phyloP scores from a whole-genome alignment of 140 eudicot species.

The Cichorium intybus region DNA sequence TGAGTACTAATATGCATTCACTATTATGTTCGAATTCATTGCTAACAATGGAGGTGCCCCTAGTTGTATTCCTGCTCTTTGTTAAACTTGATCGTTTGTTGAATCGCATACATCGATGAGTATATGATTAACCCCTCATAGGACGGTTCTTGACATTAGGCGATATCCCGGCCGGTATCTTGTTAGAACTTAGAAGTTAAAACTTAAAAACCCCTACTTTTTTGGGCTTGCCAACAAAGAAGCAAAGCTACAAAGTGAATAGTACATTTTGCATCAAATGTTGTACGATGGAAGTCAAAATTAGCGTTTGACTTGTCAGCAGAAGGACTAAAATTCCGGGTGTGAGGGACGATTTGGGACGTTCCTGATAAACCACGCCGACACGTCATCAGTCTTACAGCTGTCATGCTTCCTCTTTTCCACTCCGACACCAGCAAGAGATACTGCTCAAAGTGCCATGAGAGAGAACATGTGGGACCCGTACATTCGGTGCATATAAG shows the following conservation, averaged over 20 bases:
- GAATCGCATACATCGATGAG: too few species aligned
- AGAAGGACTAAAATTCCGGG: background rate
- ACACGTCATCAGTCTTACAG: conserved; percentile 23
- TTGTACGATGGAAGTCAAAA: conserved; percentile 12
- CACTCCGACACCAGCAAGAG: conserved; percentile 8
- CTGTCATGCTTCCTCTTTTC: conserved; percentile 14
- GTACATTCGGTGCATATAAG: background rate
- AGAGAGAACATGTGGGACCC: background rate
- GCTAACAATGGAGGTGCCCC: too few species aligned
- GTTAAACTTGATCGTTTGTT: too few species aligned
- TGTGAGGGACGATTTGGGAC: background rate
- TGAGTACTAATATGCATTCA: too few species aligned
- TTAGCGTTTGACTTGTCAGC: conserved; percentile 19
- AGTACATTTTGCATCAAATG: conserved; percentile 5
- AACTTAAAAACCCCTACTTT: too few species aligned
- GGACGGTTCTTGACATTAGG: too few species aligned
- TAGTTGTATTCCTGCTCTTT: too few species aligned
- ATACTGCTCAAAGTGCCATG: background rate
- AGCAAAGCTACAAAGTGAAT: background rate
- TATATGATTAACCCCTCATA: too few species aligned
- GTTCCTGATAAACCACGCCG: conserved; percentile 13
- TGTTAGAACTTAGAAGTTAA: too few species aligned
- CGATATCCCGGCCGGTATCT: too few species aligned
- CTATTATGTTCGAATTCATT: too few species aligned
- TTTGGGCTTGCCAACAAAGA: background rate